phyloP scores from a whole-genome alignment of 805 yeast species.

The Yarrowia deformans region DNA sequence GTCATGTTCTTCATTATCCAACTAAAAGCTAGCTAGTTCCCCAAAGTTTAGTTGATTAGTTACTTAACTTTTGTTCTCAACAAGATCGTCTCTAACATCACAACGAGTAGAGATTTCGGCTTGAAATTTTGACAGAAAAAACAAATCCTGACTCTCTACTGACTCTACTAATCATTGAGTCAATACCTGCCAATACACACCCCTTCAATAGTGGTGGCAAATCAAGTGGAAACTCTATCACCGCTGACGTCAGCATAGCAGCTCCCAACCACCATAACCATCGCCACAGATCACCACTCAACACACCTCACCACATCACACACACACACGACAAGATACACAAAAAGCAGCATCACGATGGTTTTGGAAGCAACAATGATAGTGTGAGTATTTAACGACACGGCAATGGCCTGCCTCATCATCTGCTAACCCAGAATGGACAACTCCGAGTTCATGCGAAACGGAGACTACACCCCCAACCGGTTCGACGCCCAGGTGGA shows the following conservation, averaged over 20 bases:
- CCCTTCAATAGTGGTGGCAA: not conserved
- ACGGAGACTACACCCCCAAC: slow-evolving; percentile 89
- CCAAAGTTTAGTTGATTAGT: not conserved
- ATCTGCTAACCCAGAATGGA: slow-evolving; percentile 60
- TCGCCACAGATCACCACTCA: slow-evolving; percentile 34
- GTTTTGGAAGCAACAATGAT: slow-evolving; percentile 96
- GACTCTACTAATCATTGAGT: too few relatives aligned
- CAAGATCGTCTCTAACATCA: not conserved
- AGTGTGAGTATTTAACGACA: slow-evolving; percentile 54
- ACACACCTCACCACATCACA: not conserved
- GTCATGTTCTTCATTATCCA: not conserved
- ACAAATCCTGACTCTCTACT: too few relatives aligned
- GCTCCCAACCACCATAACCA: slow-evolving; percentile 4
- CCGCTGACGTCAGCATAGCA: slow-evolving; percentile 2
- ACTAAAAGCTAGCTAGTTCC: not conserved
- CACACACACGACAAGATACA: not conserved
- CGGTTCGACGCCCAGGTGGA: slow-evolving; percentile 93
- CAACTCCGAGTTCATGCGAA: slow-evolving; percentile 94
- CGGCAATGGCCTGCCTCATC: not conserved
- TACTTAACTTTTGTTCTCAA: not conserved
- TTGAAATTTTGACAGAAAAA: not conserved
- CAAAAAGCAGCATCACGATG: slow-evolving; percentile 55
- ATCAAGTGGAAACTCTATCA: not conserved
- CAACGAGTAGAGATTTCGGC: not conserved
- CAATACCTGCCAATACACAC: too few relatives aligned